Percentiles rank a stretch among this genome's conserved stretches.
Evolutionary conservation across 2,329 filamentous ascomycete species (phyloP).

Genomic region (Hypoxylon sp.): DNA sequence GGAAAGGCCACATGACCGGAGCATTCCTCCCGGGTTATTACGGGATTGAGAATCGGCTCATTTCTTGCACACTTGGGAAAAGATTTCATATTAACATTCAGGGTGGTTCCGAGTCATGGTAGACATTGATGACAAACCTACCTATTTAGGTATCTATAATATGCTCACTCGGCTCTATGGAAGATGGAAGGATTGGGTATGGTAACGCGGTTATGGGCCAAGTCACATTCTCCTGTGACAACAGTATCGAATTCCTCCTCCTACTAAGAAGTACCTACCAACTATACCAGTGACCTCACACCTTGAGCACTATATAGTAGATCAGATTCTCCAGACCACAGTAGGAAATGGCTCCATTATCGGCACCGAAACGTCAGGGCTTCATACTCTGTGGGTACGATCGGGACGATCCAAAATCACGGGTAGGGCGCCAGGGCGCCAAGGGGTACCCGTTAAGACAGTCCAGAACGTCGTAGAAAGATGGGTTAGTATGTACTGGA

Average conservation of each 20-base stretch:
- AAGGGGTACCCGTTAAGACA: conserved; percentile 19
- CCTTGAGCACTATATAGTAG: neutral
- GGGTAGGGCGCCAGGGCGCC: conserved; percentile 31
- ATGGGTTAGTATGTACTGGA: neutral
- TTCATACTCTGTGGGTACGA: conserved; percentile 33
- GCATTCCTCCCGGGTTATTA: conserved; percentile 11
- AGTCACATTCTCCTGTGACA: conserved; percentile 14
- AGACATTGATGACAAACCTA: neutral
- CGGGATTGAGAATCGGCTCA: conserved; percentile 10
- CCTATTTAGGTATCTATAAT: neutral
- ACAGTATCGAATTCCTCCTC: conserved; percentile 14
- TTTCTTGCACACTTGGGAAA: neutral
- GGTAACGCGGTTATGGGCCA: neutral
- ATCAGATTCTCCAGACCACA: conserved; percentile 10
- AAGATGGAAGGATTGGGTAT: neutral
- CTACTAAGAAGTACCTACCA: neutral
- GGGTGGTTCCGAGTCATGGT: neutral
- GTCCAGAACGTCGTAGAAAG: conserved; percentile 38
- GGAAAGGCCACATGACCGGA: conserved; percentile 28
- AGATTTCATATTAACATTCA: conserved; percentile 1
- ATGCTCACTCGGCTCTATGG: neutral
- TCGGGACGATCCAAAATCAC: conserved; percentile 34
- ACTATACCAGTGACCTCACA: conserved; percentile 22
- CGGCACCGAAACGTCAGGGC: conserved; percentile 38
- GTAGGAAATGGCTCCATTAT: conserved; percentile 34